These are phyloP conservation scores for Ploettnerulaceae sp. DNA, from an alignment of 2,329 filamentous ascomycete species.

Conservation along the genomic window DNA sequence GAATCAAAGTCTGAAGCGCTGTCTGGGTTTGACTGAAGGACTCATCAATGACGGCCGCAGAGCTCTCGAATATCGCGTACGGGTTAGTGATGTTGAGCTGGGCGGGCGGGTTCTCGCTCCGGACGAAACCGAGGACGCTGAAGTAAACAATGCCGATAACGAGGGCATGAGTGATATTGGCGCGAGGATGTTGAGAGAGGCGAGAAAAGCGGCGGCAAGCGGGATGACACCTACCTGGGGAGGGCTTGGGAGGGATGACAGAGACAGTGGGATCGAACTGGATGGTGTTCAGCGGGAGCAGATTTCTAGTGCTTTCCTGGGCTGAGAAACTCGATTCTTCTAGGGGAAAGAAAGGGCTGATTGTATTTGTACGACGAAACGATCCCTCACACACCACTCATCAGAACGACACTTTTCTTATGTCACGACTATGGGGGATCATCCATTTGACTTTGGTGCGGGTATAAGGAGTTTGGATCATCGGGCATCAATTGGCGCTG, in stretches of 20 bases:
- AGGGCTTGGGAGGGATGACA: conserved; percentile 25
- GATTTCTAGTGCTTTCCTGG: neutral
- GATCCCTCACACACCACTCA: conserved; percentile 22
- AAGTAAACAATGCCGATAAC: conserved; percentile 24
- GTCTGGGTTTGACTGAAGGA: conserved; percentile 82
- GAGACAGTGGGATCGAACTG: conserved; percentile 30
- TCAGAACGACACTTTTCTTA: conserved; percentile 21
- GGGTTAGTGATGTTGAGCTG: conserved; percentile 72
- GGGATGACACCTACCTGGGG: conserved; percentile 23
- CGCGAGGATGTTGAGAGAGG: conserved; percentile 27
- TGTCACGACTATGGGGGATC: conserved; percentile 2
- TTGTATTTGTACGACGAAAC: neutral
- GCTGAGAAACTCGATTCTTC: conserved; percentile 5
- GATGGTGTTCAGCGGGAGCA: conserved; percentile 20
- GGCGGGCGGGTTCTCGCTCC: conserved; percentile 72
- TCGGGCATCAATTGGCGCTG: neutral
- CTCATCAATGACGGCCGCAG: conserved; percentile 85
- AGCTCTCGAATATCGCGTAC: conserved; percentile 78
- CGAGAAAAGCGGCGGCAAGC: conserved; percentile 24
- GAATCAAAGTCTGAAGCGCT: conserved; percentile 88
- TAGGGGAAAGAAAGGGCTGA: neutral
- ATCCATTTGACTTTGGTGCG: no score
- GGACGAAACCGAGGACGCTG: conserved; percentile 53
- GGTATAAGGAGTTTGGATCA: no score
- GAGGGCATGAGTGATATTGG: conserved; percentile 31